Conservation (phyloP, 2,329 filamentous ascomycete species). For the Kalaharituber pfeilii region DNA sequence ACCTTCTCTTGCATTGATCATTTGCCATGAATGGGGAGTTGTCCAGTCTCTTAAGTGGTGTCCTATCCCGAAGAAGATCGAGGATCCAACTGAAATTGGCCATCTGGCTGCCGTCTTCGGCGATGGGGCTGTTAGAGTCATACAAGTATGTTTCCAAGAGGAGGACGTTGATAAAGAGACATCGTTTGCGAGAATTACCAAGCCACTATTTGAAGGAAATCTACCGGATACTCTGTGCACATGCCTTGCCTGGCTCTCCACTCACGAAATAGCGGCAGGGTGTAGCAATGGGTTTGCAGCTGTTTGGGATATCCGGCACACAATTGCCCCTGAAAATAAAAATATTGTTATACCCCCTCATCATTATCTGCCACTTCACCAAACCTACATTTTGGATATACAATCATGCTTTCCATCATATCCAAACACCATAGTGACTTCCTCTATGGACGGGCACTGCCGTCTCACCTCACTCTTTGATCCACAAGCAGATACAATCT, state of each 20-base stretch:
- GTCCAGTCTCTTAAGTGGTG: constrained; percentile 34
- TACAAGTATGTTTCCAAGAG: constrained; percentile 15
- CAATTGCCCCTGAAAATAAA: not conserved
- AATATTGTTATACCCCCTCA: constrained; percentile 25
- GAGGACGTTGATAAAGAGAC: constrained; percentile 9
- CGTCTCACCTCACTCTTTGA: constrained; percentile 32
- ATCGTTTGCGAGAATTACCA: constrained; percentile 21
- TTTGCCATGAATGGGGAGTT: constrained; percentile 34
- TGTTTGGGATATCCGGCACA: constrained; percentile 27
- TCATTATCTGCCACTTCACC: constrained; percentile 29
- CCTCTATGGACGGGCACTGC: constrained; percentile 32
- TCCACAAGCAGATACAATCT: constrained; percentile 27
- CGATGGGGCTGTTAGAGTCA: constrained; percentile 32
- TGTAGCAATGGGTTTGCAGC: constrained; percentile 33
- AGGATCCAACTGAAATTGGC: constrained; percentile 26
- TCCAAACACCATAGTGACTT: constrained; percentile 31
- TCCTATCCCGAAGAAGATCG: constrained; percentile 24
- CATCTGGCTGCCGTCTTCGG: constrained; percentile 33
- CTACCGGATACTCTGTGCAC: constrained; percentile 32
- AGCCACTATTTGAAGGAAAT: constrained; percentile 26
- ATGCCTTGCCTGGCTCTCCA: constrained; percentile 33
- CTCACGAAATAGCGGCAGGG: constrained; percentile 30
- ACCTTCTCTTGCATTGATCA: constrained; percentile 30
- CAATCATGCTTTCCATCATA: constrained; percentile 33
- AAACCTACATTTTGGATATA: constrained; percentile 33